These are phyloP conservation scores for Isabelozyma gotoi DNA, from an alignment of 805 yeast species.

Conservation along the genomic window DNA sequence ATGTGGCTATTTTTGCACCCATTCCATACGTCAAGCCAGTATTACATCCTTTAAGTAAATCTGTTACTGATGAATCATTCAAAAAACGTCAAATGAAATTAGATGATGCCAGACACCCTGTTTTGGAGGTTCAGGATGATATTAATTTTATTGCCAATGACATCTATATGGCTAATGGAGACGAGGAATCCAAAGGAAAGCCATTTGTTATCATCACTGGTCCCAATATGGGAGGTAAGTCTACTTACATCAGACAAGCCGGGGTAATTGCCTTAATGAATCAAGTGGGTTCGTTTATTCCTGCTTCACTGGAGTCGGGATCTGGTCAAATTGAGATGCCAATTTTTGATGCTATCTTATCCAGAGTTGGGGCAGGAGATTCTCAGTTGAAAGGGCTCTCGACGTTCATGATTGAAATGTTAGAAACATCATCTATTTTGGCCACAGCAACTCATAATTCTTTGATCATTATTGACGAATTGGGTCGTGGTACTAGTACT, in stretches of 20 bases:
- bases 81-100: constrained; percentile 51
- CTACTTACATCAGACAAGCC: constrained; percentile 86
- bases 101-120: constrained; percentile 88
- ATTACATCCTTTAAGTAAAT: constrained; percentile 52
- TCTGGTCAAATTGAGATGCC: constrained; percentile 61
- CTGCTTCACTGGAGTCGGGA: too few relatives aligned
- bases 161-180: constrained; percentile 53
- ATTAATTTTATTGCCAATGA: constrained; percentile 90
- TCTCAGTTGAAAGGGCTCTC: constrained; percentile 96
- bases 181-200: constrained; percentile 33
- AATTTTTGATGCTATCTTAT: constrained; percentile 85
- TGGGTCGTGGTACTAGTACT: constrained; percentile 87
- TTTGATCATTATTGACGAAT: constrained; percentile 85
- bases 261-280: constrained; percentile 87
- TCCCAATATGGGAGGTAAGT: constrained; percentile 97
- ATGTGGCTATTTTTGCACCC: constrained; percentile 75
- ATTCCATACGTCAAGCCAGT: constrained; percentile 75
- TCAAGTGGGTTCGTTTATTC: constrained; percentile 88
- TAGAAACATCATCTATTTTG: constrained; percentile 86
- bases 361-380: constrained; percentile 99
- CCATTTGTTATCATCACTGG: constrained; percentile 89
- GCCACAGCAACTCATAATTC: constrained; percentile 77
- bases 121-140: constrained; percentile 90
- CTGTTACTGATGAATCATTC: constrained; percentile 18
- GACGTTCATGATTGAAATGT: constrained; percentile 90